Evolutionary conservation across 495 filamentous ascomycete species (phyloP).

Genomic region (Lasiosphaeriaceae sp.): DNA sequence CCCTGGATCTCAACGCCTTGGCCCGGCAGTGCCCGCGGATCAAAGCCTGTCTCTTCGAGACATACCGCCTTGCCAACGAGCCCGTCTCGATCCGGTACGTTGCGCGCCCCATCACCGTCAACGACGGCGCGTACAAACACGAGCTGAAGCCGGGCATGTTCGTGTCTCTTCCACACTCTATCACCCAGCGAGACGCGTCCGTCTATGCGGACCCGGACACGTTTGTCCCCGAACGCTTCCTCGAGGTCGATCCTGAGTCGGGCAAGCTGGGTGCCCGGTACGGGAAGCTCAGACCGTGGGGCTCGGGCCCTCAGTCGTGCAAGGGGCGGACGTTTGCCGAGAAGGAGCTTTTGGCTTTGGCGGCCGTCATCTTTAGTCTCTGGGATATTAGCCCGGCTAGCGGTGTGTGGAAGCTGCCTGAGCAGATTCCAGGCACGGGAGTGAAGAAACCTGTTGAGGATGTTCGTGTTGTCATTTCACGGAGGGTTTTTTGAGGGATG

Average conservation of each 20-base stretch:
- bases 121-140: constrained; percentile 1
- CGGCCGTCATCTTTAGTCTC: constrained; percentile 12
- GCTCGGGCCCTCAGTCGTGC: constrained; percentile 10
- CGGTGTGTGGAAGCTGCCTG: background rate
- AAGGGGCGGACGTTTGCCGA: constrained; percentile 19
- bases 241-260: constrained; percentile 4
- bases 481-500: constrained; percentile 1
- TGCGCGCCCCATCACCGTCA: background rate
- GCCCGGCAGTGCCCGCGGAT: constrained; percentile 9
- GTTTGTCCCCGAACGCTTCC: constrained; percentile 20
- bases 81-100: constrained; percentile 14
- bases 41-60: constrained; percentile 13
- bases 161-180: constrained; percentile 1
- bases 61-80: constrained; percentile 9
- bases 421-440: background rate
- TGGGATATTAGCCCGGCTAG: constrained; percentile 18
- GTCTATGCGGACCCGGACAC: constrained; percentile 12
- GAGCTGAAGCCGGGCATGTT: constrained; percentile 6
- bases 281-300: constrained; percentile 17
- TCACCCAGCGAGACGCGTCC: constrained; percentile 12
- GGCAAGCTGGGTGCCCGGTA: constrained; percentile 3
- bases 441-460: constrained; percentile 7
- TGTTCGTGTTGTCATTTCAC: constrained; percentile 3
- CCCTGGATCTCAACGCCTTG: background rate
- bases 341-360: constrained; percentile 16